phyloP scores from a whole-genome alignment of 345 rosid genomes.

The Eucalyptus rudis region DNA sequence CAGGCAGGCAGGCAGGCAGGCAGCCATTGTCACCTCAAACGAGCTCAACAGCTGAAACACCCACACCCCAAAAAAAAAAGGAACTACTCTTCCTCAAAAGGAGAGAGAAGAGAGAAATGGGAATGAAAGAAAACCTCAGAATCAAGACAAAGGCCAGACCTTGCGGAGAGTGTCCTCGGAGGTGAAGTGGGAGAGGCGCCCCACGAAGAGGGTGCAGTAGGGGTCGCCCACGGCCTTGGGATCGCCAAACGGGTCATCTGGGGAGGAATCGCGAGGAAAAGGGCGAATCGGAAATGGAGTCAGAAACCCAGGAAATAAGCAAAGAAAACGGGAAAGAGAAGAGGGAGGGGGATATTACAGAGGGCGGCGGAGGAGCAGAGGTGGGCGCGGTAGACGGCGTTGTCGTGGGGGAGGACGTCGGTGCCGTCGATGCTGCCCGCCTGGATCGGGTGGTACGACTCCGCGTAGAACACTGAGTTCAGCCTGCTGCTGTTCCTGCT shows the following conservation, averaged over 20 bases:
- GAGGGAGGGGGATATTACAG: constrained; percentile 20
- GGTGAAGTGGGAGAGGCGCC: constrained; percentile 70
- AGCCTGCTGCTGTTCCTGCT: neutral
- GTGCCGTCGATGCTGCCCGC: constrained; percentile 97
- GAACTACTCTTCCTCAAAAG: neutral
- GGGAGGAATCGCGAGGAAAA: neutral
- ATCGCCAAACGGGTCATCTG: constrained; percentile 84
- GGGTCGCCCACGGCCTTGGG: constrained; percentile 74
- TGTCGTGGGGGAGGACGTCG: constrained; percentile 73
- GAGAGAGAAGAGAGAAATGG: neutral
- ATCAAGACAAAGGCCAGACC: constrained; percentile 10
- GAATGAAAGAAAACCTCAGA: neutral
- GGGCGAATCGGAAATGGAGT: no score
- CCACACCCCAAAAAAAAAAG: no score
- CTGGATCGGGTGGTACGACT: constrained; percentile 87
- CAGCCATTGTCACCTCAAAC: neutral
- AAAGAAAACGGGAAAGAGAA: no score
- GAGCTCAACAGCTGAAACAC: neutral
- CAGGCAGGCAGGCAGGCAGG: neutral
- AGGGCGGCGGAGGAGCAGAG: constrained; percentile 80
- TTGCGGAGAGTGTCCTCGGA: constrained; percentile 50
- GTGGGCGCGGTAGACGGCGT: constrained; percentile 60
- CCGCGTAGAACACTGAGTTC: constrained; percentile 81
- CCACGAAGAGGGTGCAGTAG: constrained; percentile 67
- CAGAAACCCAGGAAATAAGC: neutral